Percentiles rank a stretch among this genome's conserved stretches.
These are phyloP conservation scores for Exsudoporus frostii DNA, from an alignment of 768 basidiomycete genomes.

Conservation along the genomic window DNA sequence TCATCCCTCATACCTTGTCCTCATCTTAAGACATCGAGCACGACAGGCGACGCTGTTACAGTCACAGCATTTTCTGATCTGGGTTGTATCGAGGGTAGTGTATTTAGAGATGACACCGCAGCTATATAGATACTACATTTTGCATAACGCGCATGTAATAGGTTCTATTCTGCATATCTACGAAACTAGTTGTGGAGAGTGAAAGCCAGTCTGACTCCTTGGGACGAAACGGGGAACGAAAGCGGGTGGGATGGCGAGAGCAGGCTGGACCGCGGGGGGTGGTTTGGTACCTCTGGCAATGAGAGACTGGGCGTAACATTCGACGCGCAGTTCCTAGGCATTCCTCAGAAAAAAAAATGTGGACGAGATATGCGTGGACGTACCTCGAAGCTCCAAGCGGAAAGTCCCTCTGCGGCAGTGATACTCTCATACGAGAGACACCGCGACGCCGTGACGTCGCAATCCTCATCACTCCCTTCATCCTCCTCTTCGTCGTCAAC, in stretches of 20 bases:
- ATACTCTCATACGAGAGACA: constrained; percentile 27
- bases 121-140: constrained; percentile 6
- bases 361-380: not conserved
- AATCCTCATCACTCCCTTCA: not conserved
- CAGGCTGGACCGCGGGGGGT: constrained; percentile 10
- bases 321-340: constrained; percentile 25
- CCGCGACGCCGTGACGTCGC: not conserved
- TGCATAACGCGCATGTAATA: constrained; percentile 4
- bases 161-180: not conserved
- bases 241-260: constrained; percentile 29
- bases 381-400: constrained; percentile 31
- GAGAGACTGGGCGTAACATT: constrained; percentile 31
- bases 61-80: not conserved
- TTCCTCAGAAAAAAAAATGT: not conserved
- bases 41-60: not conserved
- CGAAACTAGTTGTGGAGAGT: too few species aligned
- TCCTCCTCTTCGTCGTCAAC: not conserved
- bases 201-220: not conserved
- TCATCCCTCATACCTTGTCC: not conserved
- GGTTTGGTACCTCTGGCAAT: constrained; percentile 25
- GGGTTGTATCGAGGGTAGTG: not conserved
- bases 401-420: constrained; percentile 22
- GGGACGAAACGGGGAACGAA: constrained; percentile 19
- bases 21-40: not conserved
- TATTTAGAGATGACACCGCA: constrained; percentile 4